Percentiles rank a stretch among this genome's conserved stretches.
Conservation (phyloP, 1,139 yeast species). For the Hyphopichia fennica region DNA sequence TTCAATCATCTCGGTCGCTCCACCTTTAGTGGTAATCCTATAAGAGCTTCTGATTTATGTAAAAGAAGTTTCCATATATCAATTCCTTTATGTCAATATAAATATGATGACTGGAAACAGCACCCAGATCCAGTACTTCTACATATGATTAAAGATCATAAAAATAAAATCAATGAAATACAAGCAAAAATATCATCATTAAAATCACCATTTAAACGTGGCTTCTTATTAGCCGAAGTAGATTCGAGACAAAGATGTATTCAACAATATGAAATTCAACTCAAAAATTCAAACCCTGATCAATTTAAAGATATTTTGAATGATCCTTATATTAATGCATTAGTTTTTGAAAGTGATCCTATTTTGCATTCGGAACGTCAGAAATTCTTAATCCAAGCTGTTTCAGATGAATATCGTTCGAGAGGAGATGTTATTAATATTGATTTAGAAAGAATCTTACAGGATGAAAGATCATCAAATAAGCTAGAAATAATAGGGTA, state of each 20-base stretch:
- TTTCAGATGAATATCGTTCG: not conserved
- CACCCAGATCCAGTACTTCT: no score
- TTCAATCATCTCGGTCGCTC: not conserved
- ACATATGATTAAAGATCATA: no score
- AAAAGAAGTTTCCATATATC: not conserved
- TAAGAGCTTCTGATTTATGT: not conserved
- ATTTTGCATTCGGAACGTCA: not conserved
- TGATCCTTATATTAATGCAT: not conserved
- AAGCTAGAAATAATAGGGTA: no score
- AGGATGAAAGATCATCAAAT: no score
- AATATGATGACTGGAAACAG: not conserved
- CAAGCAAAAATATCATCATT: no score
- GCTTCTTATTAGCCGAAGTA: no score
- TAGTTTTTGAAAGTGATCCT: not conserved
- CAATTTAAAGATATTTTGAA: not conserved
- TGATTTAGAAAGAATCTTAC: no score
- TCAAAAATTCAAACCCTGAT: not conserved
- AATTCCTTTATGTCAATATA: not conserved
- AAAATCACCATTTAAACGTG: no score
- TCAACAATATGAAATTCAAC: not conserved
- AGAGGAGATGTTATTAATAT: not conserved
- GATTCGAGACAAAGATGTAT: no score
- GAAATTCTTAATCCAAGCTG: not conserved
- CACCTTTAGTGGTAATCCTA: not conserved
- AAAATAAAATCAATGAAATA: no score